Evolutionary conservation across 2,329 filamentous ascomycete species (phyloP).

Genomic region (Sordariomycetes sp.): DNA sequence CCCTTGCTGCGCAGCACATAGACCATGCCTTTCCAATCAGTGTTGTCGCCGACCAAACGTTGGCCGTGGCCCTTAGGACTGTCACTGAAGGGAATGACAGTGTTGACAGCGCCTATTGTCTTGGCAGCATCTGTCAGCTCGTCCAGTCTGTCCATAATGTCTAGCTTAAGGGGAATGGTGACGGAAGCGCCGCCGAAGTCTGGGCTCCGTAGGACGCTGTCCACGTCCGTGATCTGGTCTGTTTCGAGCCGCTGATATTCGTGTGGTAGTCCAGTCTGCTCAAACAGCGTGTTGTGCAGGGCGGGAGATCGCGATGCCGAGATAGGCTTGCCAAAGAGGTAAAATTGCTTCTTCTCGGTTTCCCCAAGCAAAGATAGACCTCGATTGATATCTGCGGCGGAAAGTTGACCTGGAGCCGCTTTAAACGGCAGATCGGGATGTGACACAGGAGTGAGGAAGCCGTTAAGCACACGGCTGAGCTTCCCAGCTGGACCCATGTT

Average conservation of each 20-base stretch:
- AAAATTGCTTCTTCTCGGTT: conserved; percentile 68
- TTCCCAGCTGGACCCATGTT: conserved; percentile 91
- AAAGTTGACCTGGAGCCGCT: conserved; percentile 88
- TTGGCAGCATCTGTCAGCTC: conserved; percentile 69
- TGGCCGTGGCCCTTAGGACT: conserved; percentile 27
- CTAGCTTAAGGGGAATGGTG: conserved; percentile 89
- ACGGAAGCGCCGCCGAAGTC: conserved; percentile 91
- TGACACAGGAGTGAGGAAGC: conserved; percentile 89
- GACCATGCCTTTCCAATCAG: conserved; percentile 91
- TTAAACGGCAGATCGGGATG: conserved; percentile 86
- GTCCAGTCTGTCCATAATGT: conserved; percentile 75
- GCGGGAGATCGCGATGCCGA: conserved; percentile 74
- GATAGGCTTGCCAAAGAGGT: conserved; percentile 81
- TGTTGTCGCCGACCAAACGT: conserved; percentile 77
- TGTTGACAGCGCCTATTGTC: conserved; percentile 89
- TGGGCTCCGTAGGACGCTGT: conserved; percentile 54
- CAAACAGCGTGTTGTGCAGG: conserved; percentile 82
- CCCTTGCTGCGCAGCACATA: conserved; percentile 65
- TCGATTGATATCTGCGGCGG: conserved; percentile 76
- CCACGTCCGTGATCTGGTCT: conserved; percentile 49
- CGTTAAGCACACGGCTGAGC: conserved; percentile 81
- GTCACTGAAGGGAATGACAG: conserved; percentile 57
- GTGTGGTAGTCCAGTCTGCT: conserved; percentile 70
- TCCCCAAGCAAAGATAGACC: conserved; percentile 72
- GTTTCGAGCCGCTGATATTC: conserved; percentile 73